These are phyloP conservation scores for Hysterangium stoloniferum DNA, from an alignment of 768 basidiomycete species.

Conservation along the genomic window DNA sequence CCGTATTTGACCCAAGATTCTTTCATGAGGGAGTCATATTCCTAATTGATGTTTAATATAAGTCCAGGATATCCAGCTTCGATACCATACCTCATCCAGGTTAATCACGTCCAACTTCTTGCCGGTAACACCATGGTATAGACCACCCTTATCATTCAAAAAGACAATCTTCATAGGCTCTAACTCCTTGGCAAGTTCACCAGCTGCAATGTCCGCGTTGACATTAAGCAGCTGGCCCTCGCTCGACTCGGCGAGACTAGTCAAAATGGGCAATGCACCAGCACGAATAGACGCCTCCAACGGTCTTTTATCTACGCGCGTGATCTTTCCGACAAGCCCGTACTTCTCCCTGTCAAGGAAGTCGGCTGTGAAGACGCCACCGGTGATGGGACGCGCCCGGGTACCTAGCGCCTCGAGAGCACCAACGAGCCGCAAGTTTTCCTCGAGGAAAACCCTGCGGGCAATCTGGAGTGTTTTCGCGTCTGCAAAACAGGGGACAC, in stretches of 20 bases:
- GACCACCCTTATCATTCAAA: constrained; percentile 95
- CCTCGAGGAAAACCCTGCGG: constrained; percentile 92
- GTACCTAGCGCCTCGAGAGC: constrained; percentile 94
- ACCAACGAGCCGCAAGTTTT: constrained; percentile 90
- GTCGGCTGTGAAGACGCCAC: constrained; percentile 95
- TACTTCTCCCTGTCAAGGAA: constrained; percentile 95
- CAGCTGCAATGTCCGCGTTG: constrained; percentile 97
- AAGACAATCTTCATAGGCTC: constrained; percentile 99
- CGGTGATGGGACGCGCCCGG: constrained; percentile 94
- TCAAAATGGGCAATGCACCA: constrained; percentile 92
- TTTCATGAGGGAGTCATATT: constrained; percentile 95
- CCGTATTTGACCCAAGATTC: constrained; percentile 99
- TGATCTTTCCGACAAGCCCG: constrained; percentile 92
- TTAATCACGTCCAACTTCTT: constrained; percentile 96
- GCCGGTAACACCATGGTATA: constrained; percentile 95
- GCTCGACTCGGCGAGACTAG: constrained; percentile 85
- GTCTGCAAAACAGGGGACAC: constrained; percentile 57
- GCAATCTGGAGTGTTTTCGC: constrained; percentile 92
- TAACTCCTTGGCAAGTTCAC: constrained; percentile 94
- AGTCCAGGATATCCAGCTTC: not conserved
- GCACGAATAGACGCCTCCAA: constrained; percentile 95
- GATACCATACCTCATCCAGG: constrained; percentile 72
- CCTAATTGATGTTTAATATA: constrained; percentile 37
- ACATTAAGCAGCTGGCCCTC: constrained; percentile 99
- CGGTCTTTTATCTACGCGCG: constrained; percentile 89